Evolutionary conservation across 1,284 basidiomycete genomes (phyloP).

Genomic region (Ceratobasidium sp.): DNA sequence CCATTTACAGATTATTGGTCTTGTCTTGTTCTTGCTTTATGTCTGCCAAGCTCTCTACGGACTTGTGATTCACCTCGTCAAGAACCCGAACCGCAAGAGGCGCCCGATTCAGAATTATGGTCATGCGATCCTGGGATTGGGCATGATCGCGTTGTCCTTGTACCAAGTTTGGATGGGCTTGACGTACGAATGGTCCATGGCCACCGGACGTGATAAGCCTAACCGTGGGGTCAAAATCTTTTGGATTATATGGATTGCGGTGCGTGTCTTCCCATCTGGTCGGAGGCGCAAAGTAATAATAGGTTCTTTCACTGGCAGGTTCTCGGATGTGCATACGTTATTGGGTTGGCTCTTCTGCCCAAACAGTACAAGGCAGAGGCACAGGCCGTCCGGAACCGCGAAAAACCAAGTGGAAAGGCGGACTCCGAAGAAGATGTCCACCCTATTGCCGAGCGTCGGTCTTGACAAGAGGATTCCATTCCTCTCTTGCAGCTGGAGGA

Average conservation of each 20-base stretch:
- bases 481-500: not conserved
- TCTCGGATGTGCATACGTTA: constrained; percentile 38
- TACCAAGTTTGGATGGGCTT: constrained; percentile 52
- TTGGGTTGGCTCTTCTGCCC: constrained; percentile 44
- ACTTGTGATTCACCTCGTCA: constrained; percentile 47
- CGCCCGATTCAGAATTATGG: constrained; percentile 48
- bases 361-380: constrained; percentile 41
- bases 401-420: not conserved
- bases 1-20: constrained; percentile 39
- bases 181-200: constrained; percentile 33
- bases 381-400: constrained; percentile 11
- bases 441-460: too few species aligned
- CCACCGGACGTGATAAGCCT: constrained; percentile 34
- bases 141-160: constrained; percentile 40
- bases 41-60: constrained; percentile 45
- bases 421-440: constrained; percentile 33
- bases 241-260: constrained; percentile 46
- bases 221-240: constrained; percentile 35
- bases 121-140: constrained; percentile 52
- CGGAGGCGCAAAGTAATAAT: not conserved
- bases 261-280: constrained; percentile 37
- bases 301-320: constrained; percentile 10
- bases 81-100: constrained; percentile 46
- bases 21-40: constrained; percentile 46
- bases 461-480: constrained; percentile 12